Conservation (phyloP, 2,329 filamentous ascomycete genomes). For the Coleophoma cylindrospora region DNA sequence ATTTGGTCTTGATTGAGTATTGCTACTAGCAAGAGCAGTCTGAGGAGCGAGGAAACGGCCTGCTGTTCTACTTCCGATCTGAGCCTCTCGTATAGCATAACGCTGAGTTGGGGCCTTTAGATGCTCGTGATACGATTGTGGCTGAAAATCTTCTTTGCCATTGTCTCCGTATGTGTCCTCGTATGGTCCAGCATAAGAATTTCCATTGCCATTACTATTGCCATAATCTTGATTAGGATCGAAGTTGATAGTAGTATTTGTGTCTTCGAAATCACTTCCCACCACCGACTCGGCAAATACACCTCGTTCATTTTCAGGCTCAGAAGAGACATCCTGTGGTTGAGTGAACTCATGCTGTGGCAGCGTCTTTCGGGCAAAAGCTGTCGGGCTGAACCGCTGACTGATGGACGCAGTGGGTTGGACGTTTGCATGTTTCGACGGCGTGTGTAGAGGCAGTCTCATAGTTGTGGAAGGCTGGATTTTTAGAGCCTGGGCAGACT, state of each 20-base stretch:
- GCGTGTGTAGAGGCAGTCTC: too few species aligned
- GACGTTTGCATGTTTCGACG: too few species aligned
- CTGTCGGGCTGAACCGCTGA: too few species aligned
- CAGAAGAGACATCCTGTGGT: too few species aligned
- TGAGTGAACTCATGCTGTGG: background rate
- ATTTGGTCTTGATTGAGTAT: too few species aligned
- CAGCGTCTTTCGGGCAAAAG: background rate
- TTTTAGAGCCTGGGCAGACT: too few species aligned
- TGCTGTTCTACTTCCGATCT: background rate
- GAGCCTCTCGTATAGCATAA: background rate
- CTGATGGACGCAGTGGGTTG: too few species aligned
- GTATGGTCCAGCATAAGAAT: background rate
- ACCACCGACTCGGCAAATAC: background rate
- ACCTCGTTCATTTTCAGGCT: background rate
- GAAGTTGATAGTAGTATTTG: background rate
- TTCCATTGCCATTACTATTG: background rate
- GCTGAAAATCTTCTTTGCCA: background rate
- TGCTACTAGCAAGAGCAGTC: too few species aligned
- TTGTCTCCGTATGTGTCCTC: background rate
- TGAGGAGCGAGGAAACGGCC: background rate
- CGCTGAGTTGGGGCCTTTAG: too few species aligned
- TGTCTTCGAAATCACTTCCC: constrained; percentile 3
- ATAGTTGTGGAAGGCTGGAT: too few species aligned
- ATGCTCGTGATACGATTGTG: background rate
- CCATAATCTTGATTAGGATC: background rate